Evolutionary conservation across 2,329 filamentous ascomycete species (phyloP), one percentile per base, ranked within the genome.

Genomic region (Ceratocystis lukuohia): DNA sequence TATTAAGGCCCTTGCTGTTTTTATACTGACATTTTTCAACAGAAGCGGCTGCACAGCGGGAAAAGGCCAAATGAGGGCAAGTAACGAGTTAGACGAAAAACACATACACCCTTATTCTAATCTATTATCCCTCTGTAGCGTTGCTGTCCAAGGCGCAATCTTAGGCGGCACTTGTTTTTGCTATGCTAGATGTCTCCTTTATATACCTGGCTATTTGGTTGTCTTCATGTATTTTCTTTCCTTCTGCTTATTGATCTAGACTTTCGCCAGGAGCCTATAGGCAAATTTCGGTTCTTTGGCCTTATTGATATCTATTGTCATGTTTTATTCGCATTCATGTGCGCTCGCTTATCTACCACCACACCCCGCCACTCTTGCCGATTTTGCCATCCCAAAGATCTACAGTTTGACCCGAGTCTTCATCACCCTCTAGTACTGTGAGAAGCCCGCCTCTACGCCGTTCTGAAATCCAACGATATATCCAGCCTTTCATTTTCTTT

Each of bases 401-500:
- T 37, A 72, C 69, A 17, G 70, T 67, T 2, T 46, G 50, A 10
- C 15, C 6, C 3, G 73, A 73, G 2, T 73, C 74, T 22, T 76
- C 75, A 6, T 74, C 72, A 1, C 75, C 78, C 50, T 77, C 75
- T 15, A 82, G 69, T 0, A 81, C 76, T 59, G 74, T 2, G 84
- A 74, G 53, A 3, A 83, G 67, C 0, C 85, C 84, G 5, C 81
- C 82, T 70, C 77, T 79, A 68, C 81, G 76, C 72, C 84, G 74
- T 74, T 87, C 84, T 0, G 76, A 74, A 69, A 83, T 71, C 85
- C 85, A 88, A 61, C 81, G 77, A 70, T 88, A 85, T 20, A 80
- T 79, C 85, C 85, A 88, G 2, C 72, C 77, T 75, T 83, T 86
- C 84, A 87, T 87, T 68, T 82, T 78, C 70, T 77, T 79, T 62